Evolutionary conservation across 2,329 filamentous ascomycete species (phyloP), one percentile per base, ranked within the genome.

Genomic region (Tolypocladium nubicola): DNA sequence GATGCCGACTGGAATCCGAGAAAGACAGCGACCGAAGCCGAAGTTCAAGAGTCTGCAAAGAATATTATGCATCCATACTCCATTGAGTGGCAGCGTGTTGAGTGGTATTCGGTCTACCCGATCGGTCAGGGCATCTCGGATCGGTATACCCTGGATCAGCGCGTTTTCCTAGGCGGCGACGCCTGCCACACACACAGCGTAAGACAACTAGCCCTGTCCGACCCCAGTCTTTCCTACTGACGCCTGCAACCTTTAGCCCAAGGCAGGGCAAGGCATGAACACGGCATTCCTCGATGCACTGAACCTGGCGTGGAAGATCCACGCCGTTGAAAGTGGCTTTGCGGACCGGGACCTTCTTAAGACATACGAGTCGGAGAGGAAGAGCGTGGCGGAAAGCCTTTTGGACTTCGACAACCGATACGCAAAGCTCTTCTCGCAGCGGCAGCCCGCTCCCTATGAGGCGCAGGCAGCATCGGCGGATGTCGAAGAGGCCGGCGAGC

Each of bases 291-390:
- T 88, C 55, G 88, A 93, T 63, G 90, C 90, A 0, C 83, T 90
- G 59, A 97, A 97, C 71, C 78, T 97, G 45, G 92, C 92, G 9
- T 97, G 92, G 92, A 97, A 97, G 76, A 89, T 97, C 55, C 92
- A 96, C 68, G 85, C 89, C 40, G 93, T 97, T 11, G 91, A 96
- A 69, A 79, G 81, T 33, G 90, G 90, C 14, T 89, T 96, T 63
- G 89, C 90, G 1, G 75, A 85, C 37, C 86, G 89, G 60, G 82
- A 83, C 3, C 79, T 94, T 21, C 80, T 97, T 54, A 82, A 85
- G 60, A 94, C 92, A 0, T 97, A 97, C 70, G 90, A 97, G 73
- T 79, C 81, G 2, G 92, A 97, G 73, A 86, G 92, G 58, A 92
- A 89, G 69, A 79, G 87, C 57, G 87, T 95, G 47, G 93, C 93